phyloP scores from a whole-genome alignment of 2,329 filamentous ascomycete genomes.

The Pseudogymnoascus sp. region DNA sequence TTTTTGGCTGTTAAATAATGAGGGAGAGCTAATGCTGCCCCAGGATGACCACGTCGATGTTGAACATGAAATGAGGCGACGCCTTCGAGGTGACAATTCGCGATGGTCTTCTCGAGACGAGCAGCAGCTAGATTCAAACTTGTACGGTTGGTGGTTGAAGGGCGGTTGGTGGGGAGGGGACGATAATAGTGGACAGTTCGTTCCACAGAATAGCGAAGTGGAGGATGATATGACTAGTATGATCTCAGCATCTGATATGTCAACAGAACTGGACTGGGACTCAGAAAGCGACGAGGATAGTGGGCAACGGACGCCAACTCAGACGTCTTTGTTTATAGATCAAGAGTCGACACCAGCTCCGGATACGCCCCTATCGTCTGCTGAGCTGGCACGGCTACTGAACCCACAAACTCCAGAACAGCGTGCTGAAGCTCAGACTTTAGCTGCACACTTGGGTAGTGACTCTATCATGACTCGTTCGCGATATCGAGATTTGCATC shows the following conservation, averaged over 20 bases:
- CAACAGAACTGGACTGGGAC: slow-evolving; percentile 34
- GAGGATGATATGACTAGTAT: slow-evolving; percentile 74
- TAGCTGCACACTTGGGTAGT: slow-evolving; percentile 71
- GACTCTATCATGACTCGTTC: slow-evolving; percentile 73
- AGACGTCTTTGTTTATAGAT: slow-evolving; percentile 45
- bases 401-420: slow-evolving; percentile 73
- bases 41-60: slow-evolving; percentile 65
- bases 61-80: slow-evolving; percentile 67
- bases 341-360: slow-evolving; percentile 51
- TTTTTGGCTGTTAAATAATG: slow-evolving; percentile 47
- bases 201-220: slow-evolving; percentile 45
- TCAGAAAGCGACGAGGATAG: slow-evolving; percentile 39
- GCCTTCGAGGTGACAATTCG: slow-evolving; percentile 40
- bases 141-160: slow-evolving; percentile 79
- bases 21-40: slow-evolving; percentile 49
- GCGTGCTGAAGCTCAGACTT: slow-evolving; percentile 69
- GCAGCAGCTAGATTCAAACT: slow-evolving; percentile 59
- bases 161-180: slow-evolving; percentile 80
- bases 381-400: slow-evolving; percentile 70
- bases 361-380: slow-evolving; percentile 57
- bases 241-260: slow-evolving; percentile 45
- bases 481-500: slow-evolving; percentile 60
- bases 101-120: slow-evolving; percentile 46
- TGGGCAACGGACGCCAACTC: slow-evolving; percentile 67
- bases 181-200: slow-evolving; percentile 75